Base-by-base conservation (phyloP, 192 early-diverging fungal species). In the Linnemannia elongata region DNA sequence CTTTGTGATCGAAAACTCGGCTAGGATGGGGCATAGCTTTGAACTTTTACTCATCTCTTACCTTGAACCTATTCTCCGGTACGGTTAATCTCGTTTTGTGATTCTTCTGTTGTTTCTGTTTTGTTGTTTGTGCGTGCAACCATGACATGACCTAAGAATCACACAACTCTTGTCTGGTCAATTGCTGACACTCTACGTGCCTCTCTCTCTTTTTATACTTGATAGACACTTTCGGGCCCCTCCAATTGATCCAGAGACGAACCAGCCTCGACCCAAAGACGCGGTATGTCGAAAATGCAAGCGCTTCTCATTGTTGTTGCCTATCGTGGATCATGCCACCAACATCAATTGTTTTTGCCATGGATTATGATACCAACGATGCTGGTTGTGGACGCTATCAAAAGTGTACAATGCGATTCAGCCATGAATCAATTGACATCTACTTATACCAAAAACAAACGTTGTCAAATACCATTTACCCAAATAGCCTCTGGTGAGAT, bases 1-100 rank as follows among this genome's bases (percentile, higher is more conserved):
- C 4, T 87, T 93, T 88, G 92, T 89, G 3, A 84, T 93, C 66
- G 92, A 93, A 76, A 90, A 88, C 44, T 89, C 92, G 17, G 92
- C 90, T 3, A 81, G 82, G 66, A 90, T 93, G 89, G 87, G 82
- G 18, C 82, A 83, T 4, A 75, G 88, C 52, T 90, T 93, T 72
- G 79, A 78, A 60, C 74, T 85, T 9, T 69, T 93, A 24, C 90
- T 90, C 72, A 86, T 89, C 42, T 87, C 83, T 13, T 92, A 92
- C 66, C 80, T 93, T 52, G 91, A 93, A 39, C 92, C 92, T 45
- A 90, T 93, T 38, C 74, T 93, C 38, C 82, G 89, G 90, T 90
- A 89, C 52, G 44, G 15, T 18, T 38, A 45, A 41, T 6, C 36
- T 18, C 36, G n/a, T 45, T 36, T 57, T 7, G 8, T 41, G 9